Evolutionary conservation across 1,284 basidiomycete genomes (phyloP).

Genomic region (Golubevia sp.): DNA sequence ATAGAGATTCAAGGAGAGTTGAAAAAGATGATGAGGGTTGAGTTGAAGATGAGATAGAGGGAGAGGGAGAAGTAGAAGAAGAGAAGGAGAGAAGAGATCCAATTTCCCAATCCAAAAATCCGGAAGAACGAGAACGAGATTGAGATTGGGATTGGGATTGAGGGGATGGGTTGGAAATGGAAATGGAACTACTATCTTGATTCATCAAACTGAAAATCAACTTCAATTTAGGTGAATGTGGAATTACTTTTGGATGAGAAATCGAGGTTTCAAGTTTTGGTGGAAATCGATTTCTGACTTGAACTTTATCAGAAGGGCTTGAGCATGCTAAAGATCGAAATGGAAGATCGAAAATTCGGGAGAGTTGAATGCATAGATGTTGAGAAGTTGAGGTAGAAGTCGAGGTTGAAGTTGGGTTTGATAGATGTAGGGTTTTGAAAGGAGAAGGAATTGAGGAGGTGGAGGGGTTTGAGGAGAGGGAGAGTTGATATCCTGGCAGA

Average conservation of each 20-base stretch:
- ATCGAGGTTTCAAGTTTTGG: too few relatives aligned
- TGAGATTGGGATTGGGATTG: too few relatives aligned
- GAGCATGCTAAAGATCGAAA: not conserved
- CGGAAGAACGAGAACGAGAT: too few relatives aligned
- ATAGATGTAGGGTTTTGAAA: not conserved
- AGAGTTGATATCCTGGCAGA: too few relatives aligned
- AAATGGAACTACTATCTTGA: constrained; percentile 31
- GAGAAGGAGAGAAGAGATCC: constrained; percentile 1
- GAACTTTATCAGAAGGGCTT: too few relatives aligned
- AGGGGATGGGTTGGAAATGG: not conserved
- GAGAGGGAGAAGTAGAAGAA: not conserved
- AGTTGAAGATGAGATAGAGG: not conserved
- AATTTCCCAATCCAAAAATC: constrained; percentile 15
- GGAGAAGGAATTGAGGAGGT: not conserved
- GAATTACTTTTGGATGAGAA: constrained; percentile 35
- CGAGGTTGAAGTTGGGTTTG: not conserved
- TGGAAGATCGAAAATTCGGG: not conserved
- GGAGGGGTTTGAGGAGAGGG: too few relatives aligned
- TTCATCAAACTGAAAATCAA: constrained; percentile 54
- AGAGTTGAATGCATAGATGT: too few relatives aligned
- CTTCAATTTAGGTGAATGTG: constrained; percentile 39
- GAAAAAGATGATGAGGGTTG: too few relatives aligned
- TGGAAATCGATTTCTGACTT: too few relatives aligned
- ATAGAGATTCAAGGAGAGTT: constrained; percentile 69
- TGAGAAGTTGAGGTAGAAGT: not conserved